Conservation (phyloP, 2,329 filamentous ascomycete genomes). For the Fusarium lateritium region DNA sequence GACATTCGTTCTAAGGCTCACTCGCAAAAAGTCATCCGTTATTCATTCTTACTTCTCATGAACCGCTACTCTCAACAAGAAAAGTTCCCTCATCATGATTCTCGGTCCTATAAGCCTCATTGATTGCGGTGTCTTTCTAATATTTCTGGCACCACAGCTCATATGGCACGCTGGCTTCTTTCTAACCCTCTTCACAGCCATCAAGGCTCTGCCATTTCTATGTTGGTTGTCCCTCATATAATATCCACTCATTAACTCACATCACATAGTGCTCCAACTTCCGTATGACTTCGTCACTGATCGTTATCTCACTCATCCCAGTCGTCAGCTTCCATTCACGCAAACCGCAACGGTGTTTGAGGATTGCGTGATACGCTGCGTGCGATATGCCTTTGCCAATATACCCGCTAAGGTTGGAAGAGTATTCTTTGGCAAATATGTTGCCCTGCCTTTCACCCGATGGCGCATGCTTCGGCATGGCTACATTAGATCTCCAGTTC, state of each 20-base stretch:
- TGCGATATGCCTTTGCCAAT: conserved; percentile 82
- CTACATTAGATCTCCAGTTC: conserved; percentile 71
- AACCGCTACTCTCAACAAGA: conserved; percentile 11
- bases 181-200: conserved; percentile 68
- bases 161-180: conserved; percentile 76
- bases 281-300: conserved; percentile 52
- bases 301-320: conserved; percentile 50
- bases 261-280: conserved; percentile 47
- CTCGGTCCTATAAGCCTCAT: conserved; percentile 80
- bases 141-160: conserved; percentile 80
- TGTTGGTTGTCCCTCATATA: conserved; percentile 60
- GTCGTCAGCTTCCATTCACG: conserved; percentile 71
- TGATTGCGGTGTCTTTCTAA: conserved; percentile 81
- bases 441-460: conserved; percentile 80
- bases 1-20: background rate
- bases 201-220: conserved; percentile 78
- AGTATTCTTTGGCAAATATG: conserved; percentile 83
- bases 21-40: background rate
- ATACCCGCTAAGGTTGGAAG: conserved; percentile 78
- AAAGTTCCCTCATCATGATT: conserved; percentile 70
- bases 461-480: conserved; percentile 85
- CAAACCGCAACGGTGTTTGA: conserved; percentile 80
- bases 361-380: conserved; percentile 82
- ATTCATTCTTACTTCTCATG: conserved; percentile 25
- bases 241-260: conserved; percentile 27